Base-by-base conservation (phyloP, 345 rosid species). In the Aethionema arabicum region DNA sequence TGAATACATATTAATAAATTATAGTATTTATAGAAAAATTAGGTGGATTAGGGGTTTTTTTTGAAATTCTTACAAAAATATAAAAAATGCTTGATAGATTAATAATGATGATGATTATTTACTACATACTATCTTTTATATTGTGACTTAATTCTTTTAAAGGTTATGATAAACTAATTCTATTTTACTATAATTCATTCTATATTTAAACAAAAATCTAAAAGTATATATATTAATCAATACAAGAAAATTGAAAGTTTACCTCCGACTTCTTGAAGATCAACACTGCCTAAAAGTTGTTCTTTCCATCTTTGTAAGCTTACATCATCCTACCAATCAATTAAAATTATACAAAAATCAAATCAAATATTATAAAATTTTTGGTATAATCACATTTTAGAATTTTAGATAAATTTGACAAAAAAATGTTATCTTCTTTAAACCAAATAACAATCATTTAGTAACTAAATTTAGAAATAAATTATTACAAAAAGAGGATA, bases 241-340 rank as follows among this genome's bases (percentile, higher is more conserved):
- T 11, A 21, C 27, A 21, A 21, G 11, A 3, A 7, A 39, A 31
- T 21, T 68, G 51, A 7, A 52, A 13, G 42, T 41, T 71, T 71
- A 71, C 75, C 75, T 71, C 66, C 66, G 8, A 71, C 75, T 13
- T 63, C 66, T 14, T 71, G 33, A 8, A 71, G 54, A 51, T 83
- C 91, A 3, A 87, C 72, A 14, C 74, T 68, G 7, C 95, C 95
- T 56, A 87, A 76, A 61, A 87, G 83, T 77, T 87, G 78, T 74
- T 85, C 89, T 49, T 87, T 87, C 91, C 95, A 87, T 69, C 87
- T 80, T 66, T 82, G 81, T 64, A 87, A 76, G 80, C 95, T 87
- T 33, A 83, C 89, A 77, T 87, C 95, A 55, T 87, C 91, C 95
- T 87, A 21, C 27, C 27, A 13, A 27, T 27, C 40, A 59, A 21